Conservation (phyloP, 2,329 filamentous ascomycete genomes). For the Scytalidium lignicola region DNA sequence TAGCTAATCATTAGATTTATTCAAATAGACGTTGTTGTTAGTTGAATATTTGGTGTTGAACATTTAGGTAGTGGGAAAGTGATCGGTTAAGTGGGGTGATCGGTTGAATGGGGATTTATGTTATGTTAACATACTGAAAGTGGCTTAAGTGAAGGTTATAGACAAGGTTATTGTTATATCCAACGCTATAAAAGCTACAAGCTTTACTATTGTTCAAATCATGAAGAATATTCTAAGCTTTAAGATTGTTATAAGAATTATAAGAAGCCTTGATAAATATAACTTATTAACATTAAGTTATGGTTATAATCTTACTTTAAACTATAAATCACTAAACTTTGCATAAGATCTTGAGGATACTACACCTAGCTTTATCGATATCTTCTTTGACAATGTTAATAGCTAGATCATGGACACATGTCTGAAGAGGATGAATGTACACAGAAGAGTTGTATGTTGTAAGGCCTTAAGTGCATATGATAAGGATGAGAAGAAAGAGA, state of each 20-base stretch:
- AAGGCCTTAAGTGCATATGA: slow-evolving; percentile 65
- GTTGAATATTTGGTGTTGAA: too few relatives aligned
- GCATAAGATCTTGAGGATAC: neutral
- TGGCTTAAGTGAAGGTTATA: too few relatives aligned
- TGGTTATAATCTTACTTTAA: neutral
- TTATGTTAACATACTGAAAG: too few relatives aligned
- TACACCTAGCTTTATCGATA: neutral
- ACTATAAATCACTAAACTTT: neutral
- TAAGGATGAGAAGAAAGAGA: too few relatives aligned
- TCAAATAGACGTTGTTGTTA: too few relatives aligned
- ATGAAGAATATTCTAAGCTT: neutral
- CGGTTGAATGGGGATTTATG: too few relatives aligned
- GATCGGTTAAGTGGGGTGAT: too few relatives aligned
- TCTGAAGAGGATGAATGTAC: slow-evolving; percentile 50
- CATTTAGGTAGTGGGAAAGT: too few relatives aligned
- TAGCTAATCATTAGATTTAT: too few relatives aligned
- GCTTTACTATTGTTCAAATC: neutral
- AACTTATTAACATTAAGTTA: neutral
- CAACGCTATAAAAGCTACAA: neutral
- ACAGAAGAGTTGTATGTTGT: slow-evolving; percentile 62
- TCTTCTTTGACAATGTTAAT: slow-evolving; percentile 20
- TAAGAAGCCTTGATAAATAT: neutral
- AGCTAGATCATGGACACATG: slow-evolving; percentile 62
- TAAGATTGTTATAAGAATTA: neutral
- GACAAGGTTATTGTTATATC: neutral